Evolutionary conservation across 345 rosid genomes (phyloP), one percentile per base, ranked within the genome.

Genomic region (Eucalyptus albens): DNA sequence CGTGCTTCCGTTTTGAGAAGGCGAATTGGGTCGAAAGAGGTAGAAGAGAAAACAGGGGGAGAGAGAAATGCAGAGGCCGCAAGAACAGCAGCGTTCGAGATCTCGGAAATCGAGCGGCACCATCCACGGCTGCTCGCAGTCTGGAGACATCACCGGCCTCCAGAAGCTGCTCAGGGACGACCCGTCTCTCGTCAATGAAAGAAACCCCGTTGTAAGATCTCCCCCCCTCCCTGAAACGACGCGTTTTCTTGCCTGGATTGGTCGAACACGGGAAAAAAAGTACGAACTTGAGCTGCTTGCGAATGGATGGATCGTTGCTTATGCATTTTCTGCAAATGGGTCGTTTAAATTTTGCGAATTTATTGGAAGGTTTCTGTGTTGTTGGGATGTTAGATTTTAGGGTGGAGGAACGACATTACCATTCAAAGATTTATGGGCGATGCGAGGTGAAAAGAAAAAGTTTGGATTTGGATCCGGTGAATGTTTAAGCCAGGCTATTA

Each of bases 81-180:
- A 92, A 53, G 95, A 91, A 92, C 95, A 90, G 86, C 95, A 90
- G 86, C 96, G 96, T 86, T 91, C 93, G 49, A 96, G 99, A 95
- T 95, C 96, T 91, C 93, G 91, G 90, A 96, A 92, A 89, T 95
- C 95, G 10, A 11, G 86, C 87, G 91, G 94, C 94, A 96, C 99
- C 91, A 93, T 98, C 92, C 99, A 98, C 92, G 95, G 92, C 91
- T 96, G 91, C 89, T 98, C 99, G 69, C 99, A 94, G 89, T 94
- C 96, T 37, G 99, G 99, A 33, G 98, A 98, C 92, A 95, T 96
- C 89, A 88, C 91, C 69, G 91, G 91, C 33, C 91, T 97, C 90
- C 98, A 95, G 91, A 96, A 90, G 90, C 93, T 98, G 65, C 96
- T 98, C 88, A 93, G 93, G 19, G 95, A 91, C 87, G 93, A 93